Evolutionary conservation across 306 rosid species (phyloP), one percentile per base, ranked within the genome.

Genomic region (Trifolium subterraneum): DNA sequence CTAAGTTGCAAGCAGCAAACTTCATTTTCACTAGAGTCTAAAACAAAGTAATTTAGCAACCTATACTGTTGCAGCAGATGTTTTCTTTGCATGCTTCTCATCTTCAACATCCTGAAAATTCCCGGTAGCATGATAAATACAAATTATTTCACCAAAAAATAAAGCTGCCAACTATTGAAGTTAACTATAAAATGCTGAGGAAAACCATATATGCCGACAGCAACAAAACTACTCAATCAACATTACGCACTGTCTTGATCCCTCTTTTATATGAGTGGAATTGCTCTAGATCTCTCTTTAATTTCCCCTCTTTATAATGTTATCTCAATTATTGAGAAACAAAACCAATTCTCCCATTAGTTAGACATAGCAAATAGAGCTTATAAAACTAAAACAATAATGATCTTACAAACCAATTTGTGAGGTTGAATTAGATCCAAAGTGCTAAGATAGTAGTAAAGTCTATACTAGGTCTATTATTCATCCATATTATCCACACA

Each of bases 91-190:
- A 20, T 66, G 76, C 80, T 88, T 88, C 79, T 90, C 98, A 56
- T 90, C 99, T 80, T 92, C 99, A 75, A 89, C 97, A 70, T 92
- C 99, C 99, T 95, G 88, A 56, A 75, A 82, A 56, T 78, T 38
- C 16, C 78, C 71, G 29, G 36, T 52, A 20, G 25, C 44, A 76
- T 36, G 31, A 75, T 23, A 64, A 68, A 71, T 39, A 48, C 23
- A 69, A 42, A 72, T 73, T 20, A 15, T 52, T 54, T 16, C 39
- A 69, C 74, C 56, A 16, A 58, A 29, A 29, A 68, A 10, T 36
- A 39, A 60, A 27, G 51, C 41, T 31, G 31, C 51, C 38, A 31
- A 19, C 42, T 55, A 2, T 45, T 16, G 23, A 45, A 56, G 27
- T 29, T 16, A 35, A 73, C 13, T 25, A 55, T 19, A 58, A 65